Evolutionary conservation across 352 stramenopile genomes (phyloP).

Genomic region (Globisporangium sylvaticum): DNA sequence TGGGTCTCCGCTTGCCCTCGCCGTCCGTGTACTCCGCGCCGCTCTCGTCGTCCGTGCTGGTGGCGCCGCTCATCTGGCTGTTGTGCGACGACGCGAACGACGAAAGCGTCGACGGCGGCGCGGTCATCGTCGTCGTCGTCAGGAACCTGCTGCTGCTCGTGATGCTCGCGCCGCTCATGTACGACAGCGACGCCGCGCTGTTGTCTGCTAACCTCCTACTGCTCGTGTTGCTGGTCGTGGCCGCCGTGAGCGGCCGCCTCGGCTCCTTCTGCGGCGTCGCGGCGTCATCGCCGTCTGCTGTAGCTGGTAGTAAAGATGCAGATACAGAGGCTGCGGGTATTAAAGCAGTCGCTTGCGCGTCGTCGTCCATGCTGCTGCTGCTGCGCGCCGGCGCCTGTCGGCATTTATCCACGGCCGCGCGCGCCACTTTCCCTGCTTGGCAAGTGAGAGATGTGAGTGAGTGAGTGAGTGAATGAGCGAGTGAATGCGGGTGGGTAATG

Average conservation of each 20-base stretch:
- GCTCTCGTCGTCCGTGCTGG: slow-evolving; percentile 11
- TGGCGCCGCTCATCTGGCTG: slow-evolving; percentile 8
- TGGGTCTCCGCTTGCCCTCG: slow-evolving; percentile 12
- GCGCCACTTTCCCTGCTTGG: slow-evolving; percentile 5
- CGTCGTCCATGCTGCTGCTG: slow-evolving; percentile 11
- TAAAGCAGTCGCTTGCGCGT: not conserved
- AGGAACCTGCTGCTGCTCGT: slow-evolving; percentile 13
- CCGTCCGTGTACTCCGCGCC: slow-evolving; percentile 18
- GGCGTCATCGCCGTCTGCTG: not conserved
- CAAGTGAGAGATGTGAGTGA: not conserved
- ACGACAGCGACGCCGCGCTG: slow-evolving; percentile 9
- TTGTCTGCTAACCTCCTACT: slow-evolving; percentile 7
- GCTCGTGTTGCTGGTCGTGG: not conserved
- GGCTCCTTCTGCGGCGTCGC: not conserved
- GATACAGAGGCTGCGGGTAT: not conserved
- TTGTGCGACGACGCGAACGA: slow-evolving; percentile 18
- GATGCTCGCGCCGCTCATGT: slow-evolving; percentile 9
- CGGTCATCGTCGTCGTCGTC: slow-evolving; percentile 1
- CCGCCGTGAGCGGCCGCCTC: not conserved
- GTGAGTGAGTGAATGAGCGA: not conserved
- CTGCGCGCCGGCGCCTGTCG: slow-evolving; percentile 6
- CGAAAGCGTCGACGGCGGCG: slow-evolving; percentile 13
- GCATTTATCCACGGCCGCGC: slow-evolving; percentile 13
- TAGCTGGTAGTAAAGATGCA: not conserved
- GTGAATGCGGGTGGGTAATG: not conserved